Evolutionary conservation across 2,329 filamentous ascomycete genomes (phyloP).

Genomic region (Neonectria punicea): DNA sequence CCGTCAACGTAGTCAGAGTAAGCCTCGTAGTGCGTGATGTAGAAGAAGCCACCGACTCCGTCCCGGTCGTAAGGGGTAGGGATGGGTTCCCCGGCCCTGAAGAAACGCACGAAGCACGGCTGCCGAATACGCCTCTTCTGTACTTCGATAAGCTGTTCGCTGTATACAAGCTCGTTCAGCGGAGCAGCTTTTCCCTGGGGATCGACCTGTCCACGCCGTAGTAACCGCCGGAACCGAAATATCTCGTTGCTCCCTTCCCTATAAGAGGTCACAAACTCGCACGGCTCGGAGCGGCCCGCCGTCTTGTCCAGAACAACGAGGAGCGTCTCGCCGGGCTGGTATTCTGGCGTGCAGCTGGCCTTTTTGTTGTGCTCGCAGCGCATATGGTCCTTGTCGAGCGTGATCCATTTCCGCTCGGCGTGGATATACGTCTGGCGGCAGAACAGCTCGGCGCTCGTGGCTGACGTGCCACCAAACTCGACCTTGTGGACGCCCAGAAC

Average conservation of each 20-base stretch:
- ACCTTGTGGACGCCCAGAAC: constrained; percentile 68
- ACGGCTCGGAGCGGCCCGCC: constrained; percentile 64
- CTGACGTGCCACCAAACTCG: constrained; percentile 64
- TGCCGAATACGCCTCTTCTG: constrained; percentile 57
- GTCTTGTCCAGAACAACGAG: constrained; percentile 53
- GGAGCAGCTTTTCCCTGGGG: constrained; percentile 42
- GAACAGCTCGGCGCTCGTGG: constrained; percentile 66
- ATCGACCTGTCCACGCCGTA: constrained; percentile 59
- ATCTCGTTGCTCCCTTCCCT: constrained; percentile 28
- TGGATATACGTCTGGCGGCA: constrained; percentile 76
- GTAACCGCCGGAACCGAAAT: constrained; percentile 61
- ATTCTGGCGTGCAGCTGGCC: constrained; percentile 43
- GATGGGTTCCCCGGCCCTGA: constrained; percentile 56
- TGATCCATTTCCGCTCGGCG: constrained; percentile 69
- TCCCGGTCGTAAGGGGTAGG: constrained; percentile 71
- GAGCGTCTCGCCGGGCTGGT: constrained; percentile 68
- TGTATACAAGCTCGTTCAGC: constrained; percentile 70
- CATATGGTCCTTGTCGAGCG: constrained; percentile 65
- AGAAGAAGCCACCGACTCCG: constrained; percentile 75
- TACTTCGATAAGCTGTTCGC: constrained; percentile 55
- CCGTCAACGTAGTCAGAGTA: constrained; percentile 1
- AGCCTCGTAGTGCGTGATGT: constrained; percentile 58
- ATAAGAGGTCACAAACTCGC: constrained; percentile 60
- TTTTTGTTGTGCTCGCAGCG: constrained; percentile 56
- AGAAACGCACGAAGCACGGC: constrained; percentile 70